Base-by-base conservation (phyloP, 2,329 filamentous ascomycete species). In the Salinomyces thailandicus region DNA sequence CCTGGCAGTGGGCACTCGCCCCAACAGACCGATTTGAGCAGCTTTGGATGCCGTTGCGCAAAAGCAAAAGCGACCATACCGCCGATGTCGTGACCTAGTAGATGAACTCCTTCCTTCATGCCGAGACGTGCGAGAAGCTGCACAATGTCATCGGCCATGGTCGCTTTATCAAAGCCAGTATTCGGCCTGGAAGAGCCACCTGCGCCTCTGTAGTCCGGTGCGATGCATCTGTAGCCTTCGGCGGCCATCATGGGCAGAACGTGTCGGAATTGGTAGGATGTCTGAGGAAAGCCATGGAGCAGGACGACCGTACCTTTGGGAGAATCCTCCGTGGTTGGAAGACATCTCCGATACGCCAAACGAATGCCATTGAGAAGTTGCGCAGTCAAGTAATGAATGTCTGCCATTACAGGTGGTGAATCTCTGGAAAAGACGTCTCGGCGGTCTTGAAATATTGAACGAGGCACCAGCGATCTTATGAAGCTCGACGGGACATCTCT, bases 1-100 rank as follows among this genome's bases (percentile, higher is more conserved):
- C 38, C 44, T 37, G 26, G 59, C 57, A 31, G 56, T 49, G 60
- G 62, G 36, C 59, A 65, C 46, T 67, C 63, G 13, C 62, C 63
- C 59, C 61, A 65, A 15, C 50, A 58, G 12, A 66, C 52, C 32
- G 52, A 62, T 3, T 49, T 51, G 2, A 60, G 52, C 17, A 51
- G 48, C 1, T 53, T 43, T 0, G 62, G 53, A 33, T 61, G 61
- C 4, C 51, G 57, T 4, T 54, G 49, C 5, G 58, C 62, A 36
- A 63, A 62, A 2, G 62, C 56, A 39, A 61, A 59, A 0, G 62
- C 61, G 17, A 68, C 58, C 63, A 68, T 67, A 31, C 62, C 64
- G 14, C 65, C 65, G 26, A 69, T 67, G 42, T 68, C 65, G 42
- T 69, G 63, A 15, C 64, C 64, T 1, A 69, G 58, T n/a, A 68